These are phyloP conservation scores for Yarrowia keelungensis DNA, from an alignment of 805 yeast genomes.

Conservation along the genomic window DNA sequence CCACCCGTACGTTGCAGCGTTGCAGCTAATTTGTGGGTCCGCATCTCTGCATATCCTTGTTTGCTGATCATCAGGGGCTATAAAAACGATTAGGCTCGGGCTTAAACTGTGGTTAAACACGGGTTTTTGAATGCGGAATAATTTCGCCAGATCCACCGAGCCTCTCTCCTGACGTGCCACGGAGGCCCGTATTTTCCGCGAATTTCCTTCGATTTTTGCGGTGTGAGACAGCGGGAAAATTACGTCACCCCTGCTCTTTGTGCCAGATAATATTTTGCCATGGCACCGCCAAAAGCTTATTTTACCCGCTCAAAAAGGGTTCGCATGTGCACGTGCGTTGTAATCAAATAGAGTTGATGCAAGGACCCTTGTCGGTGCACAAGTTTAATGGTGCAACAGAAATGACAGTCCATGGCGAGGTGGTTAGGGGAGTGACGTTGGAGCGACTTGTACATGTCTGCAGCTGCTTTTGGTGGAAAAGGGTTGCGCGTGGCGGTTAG, in stretches of 20 bases:
- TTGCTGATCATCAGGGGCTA: constrained; percentile 36
- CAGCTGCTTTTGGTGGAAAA: too few species aligned
- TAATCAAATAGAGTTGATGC: constrained; percentile 18
- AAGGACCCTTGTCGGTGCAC: constrained; percentile 18
- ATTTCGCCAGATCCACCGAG: too few species aligned
- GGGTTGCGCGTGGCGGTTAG: too few species aligned
- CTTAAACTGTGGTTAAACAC: too few species aligned
- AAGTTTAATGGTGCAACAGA: neutral
- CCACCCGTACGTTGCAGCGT: constrained; percentile 31
- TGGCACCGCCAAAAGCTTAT: constrained; percentile 6
- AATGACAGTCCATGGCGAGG: neutral
- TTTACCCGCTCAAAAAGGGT: constrained; percentile 26
- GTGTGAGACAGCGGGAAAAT: too few species aligned
- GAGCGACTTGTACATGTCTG: too few species aligned
- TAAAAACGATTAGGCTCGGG: neutral
- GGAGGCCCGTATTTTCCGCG: too few species aligned
- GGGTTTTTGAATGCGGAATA: too few species aligned
- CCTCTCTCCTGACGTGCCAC: too few species aligned
- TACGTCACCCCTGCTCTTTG: too few species aligned
- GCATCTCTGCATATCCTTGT: constrained; percentile 23
- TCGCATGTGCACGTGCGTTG: constrained; percentile 26
- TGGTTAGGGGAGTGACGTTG: too few species aligned
- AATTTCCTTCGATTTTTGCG: neutral
- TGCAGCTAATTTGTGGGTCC: constrained; percentile 20
- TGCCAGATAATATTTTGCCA: too few species aligned